phyloP scores from a whole-genome alignment of 75 land plant genomes.

The Larix kaempferi region DNA sequence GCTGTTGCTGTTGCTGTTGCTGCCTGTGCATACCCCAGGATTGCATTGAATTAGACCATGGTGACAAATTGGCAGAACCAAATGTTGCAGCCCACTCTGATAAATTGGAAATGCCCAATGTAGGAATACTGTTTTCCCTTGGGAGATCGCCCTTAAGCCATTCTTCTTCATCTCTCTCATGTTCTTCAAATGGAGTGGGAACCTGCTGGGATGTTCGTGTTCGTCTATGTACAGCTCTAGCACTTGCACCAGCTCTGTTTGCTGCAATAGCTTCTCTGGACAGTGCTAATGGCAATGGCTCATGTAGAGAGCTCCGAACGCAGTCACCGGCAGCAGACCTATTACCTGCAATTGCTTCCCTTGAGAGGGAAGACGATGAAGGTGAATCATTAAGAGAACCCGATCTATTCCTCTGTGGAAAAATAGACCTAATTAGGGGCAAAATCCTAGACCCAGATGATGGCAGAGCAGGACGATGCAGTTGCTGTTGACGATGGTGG shows the following conservation, averaged over 20 bases:
- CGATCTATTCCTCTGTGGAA: constrained; percentile 9
- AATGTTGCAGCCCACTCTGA: constrained; percentile 3
- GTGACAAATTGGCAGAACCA: constrained; percentile 18
- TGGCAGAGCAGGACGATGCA: constrained; percentile 8
- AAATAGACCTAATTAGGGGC: constrained; percentile 10
- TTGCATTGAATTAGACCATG: constrained; percentile 16
- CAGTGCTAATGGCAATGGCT: not conserved
- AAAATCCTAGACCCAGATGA: constrained; percentile 13
- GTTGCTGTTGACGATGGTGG: constrained; percentile 3
- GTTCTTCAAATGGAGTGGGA: constrained; percentile 27
- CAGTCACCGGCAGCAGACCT: constrained; percentile 2
- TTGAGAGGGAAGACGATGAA: not conserved
- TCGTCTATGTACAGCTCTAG: constrained; percentile 5
- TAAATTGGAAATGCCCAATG: not conserved
- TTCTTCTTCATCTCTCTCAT: constrained; percentile 41
- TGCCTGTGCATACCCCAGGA: constrained; percentile 1
- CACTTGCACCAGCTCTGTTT: not conserved
- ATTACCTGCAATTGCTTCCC: constrained; percentile 5
- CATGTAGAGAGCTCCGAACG: not conserved
- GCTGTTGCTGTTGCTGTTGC: constrained; percentile 15
- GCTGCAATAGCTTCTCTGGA: constrained; percentile 4
- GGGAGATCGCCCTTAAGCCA: constrained; percentile 23
- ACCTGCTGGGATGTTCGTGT: constrained; percentile 15
- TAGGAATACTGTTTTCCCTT: not conserved
- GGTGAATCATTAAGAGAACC: constrained; percentile 7